phyloP scores from a whole-genome alignment of 176 grass and related monocot genomes.

The Carex cristatella region DNA sequence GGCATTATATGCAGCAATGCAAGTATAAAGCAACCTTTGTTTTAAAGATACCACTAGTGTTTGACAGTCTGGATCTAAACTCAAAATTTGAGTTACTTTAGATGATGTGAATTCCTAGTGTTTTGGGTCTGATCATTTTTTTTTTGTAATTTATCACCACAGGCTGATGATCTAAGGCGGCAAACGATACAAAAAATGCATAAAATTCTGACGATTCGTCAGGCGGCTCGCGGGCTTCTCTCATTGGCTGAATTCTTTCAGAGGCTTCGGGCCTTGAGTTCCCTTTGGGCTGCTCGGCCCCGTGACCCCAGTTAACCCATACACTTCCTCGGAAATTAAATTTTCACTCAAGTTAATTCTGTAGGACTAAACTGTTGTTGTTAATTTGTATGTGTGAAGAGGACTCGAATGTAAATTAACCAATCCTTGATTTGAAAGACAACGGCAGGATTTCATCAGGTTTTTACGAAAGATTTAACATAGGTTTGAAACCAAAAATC shows the following conservation, averaged over 20 bases:
- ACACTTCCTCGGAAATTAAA: background rate
- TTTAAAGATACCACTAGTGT: background rate
- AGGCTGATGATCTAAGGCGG: conserved; percentile 44
- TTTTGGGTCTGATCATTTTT: background rate
- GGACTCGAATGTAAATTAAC: conserved; percentile 13
- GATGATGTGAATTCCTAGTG: too few relatives aligned
- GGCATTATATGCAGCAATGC: background rate
- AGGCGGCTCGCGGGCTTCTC: conserved; percentile 41
- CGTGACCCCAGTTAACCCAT: conserved; percentile 29
- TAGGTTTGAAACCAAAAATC: background rate
- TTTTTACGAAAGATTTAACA: background rate
- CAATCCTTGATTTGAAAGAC: background rate
- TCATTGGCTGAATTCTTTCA: conserved; percentile 42
- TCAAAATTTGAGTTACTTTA: too few relatives aligned
- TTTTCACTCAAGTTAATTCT: background rate
- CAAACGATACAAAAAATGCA: conserved; percentile 40
- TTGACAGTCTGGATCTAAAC: background rate
- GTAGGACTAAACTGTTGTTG: background rate
- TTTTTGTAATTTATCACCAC: background rate
- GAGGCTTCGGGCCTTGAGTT: conserved; percentile 42
- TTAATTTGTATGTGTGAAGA: conserved; percentile 11
- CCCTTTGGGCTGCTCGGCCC: conserved; percentile 41
- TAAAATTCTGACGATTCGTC: conserved; percentile 43
- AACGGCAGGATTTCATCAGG: background rate
- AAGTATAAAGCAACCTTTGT: background rate